Conservation (phyloP, 2,329 filamentous ascomycete species). For the Hymenoscyphus infarciens region DNA sequence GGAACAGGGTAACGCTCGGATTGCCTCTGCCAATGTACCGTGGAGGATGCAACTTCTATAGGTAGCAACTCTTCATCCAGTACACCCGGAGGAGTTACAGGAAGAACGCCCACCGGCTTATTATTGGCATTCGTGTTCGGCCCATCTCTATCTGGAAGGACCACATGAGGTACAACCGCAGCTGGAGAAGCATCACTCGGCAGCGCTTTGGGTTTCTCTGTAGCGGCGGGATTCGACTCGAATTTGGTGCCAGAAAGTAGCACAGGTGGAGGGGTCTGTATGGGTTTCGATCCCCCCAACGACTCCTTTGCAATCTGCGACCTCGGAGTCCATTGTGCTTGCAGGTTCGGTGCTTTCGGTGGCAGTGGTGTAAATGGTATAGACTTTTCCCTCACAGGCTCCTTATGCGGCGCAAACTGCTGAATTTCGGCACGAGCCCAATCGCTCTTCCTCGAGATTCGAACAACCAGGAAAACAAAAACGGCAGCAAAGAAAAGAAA, state of each 20-base stretch:
- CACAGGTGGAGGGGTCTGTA: background rate
- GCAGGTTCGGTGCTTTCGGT: background rate
- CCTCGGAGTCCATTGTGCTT: slow-evolving; percentile 2
- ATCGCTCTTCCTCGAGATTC: slow-evolving; percentile 42
- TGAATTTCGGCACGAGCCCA: slow-evolving; percentile 27
- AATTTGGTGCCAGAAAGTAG: background rate
- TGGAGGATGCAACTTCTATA: slow-evolving; percentile 18
- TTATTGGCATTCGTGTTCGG: slow-evolving; percentile 15
- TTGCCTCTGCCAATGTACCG: slow-evolving; percentile 69
- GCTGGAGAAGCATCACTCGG: background rate
- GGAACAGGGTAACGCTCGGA: slow-evolving; percentile 76
- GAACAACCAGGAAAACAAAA: slow-evolving; percentile 52
- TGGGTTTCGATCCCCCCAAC: background rate
- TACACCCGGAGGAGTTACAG: slow-evolving; percentile 27
- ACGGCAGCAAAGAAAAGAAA: slow-evolving; percentile 43
- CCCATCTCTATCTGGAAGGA: slow-evolving; percentile 29
- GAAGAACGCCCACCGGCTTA: slow-evolving; percentile 25
- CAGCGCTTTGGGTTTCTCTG: slow-evolving; percentile 3
- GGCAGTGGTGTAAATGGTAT: slow-evolving; percentile 2
- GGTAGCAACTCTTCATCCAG: slow-evolving; percentile 26
- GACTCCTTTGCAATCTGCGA: background rate
- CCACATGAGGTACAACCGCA: slow-evolving; percentile 22
- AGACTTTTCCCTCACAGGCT: slow-evolving; percentile 1
- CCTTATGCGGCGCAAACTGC: slow-evolving; percentile 2
- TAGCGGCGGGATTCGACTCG: background rate